Evolutionary conservation across 768 basidiomycete species (phyloP).

Genomic region (Boletus rubropictus): DNA sequence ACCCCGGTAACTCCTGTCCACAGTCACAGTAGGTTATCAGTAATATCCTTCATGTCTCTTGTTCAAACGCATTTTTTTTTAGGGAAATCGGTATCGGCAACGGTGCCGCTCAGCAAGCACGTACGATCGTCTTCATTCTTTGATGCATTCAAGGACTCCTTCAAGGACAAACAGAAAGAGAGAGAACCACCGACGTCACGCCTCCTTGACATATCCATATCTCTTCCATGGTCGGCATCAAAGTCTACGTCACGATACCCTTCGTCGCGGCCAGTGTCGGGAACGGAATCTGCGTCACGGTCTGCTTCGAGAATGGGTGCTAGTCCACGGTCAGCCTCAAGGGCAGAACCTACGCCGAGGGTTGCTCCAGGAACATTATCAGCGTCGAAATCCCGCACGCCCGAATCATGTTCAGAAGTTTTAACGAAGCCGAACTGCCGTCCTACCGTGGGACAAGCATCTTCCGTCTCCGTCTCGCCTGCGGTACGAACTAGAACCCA

Average conservation of each 20-base stretch:
- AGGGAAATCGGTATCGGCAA: slow-evolving; percentile 34
- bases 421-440: not conserved
- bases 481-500: slow-evolving; percentile 9
- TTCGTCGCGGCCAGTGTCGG: slow-evolving; percentile 13
- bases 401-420: slow-evolving; percentile 1
- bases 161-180: slow-evolving; percentile 26
- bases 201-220: slow-evolving; percentile 31
- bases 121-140: slow-evolving; percentile 17
- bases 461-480: not conserved
- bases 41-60: slow-evolving; percentile 1
- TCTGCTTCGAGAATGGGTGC: slow-evolving; percentile 17
- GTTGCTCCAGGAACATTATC: not conserved
- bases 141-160: slow-evolving; percentile 15
- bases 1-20: slow-evolving; percentile 23
- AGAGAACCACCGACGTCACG: slow-evolving; percentile 26
- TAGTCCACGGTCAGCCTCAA: slow-evolving; percentile 13
- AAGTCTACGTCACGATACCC: slow-evolving; percentile 13
- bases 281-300: slow-evolving; percentile 12
- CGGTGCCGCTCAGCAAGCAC: slow-evolving; percentile 9
- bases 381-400: not conserved
- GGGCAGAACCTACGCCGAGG: slow-evolving; percentile 6
- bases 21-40: slow-evolving; percentile 40
- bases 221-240: slow-evolving; percentile 32
- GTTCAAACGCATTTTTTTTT: not conserved
- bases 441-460: not conserved